These are phyloP conservation scores for Chaetomidium leptoderma DNA, from an alignment of 495 filamentous ascomycete species.

Conservation along the genomic window DNA sequence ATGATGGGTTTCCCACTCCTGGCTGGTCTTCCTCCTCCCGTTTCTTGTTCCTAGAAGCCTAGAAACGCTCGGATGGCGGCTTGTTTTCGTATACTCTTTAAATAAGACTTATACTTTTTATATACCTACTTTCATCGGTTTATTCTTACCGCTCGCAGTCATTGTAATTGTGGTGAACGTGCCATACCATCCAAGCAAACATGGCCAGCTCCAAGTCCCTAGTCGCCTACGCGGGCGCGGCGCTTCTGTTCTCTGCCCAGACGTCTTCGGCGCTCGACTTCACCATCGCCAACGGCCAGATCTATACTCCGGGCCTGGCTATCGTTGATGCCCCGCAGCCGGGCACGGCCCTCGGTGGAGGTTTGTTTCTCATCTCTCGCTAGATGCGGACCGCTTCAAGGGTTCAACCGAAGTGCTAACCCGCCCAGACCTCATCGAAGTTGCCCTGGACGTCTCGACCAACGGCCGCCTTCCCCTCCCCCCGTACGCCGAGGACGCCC, in stretches of 20 bases:
- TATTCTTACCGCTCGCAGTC: background rate
- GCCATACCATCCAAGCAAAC: background rate
- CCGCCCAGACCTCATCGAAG: slow-evolving; percentile 53
- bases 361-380: slow-evolving; percentile 35
- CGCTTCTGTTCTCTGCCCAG: slow-evolving; percentile 17
- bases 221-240: background rate
- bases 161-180: background rate
- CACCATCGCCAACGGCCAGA: slow-evolving; percentile 54
- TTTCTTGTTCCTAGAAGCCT: slow-evolving; percentile 7
- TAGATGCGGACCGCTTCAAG: no score
- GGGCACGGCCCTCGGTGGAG: slow-evolving; percentile 61
- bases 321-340: slow-evolving; percentile 63
- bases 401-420: background rate
- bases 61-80: background rate
- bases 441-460: slow-evolving; percentile 62
- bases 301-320: slow-evolving; percentile 60
- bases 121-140: background rate
- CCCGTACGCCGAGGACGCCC: slow-evolving; percentile 46
- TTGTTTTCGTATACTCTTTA: slow-evolving; percentile 4
- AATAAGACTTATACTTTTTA: background rate
- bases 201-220: slow-evolving; percentile 3
- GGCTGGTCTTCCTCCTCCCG: background rate
- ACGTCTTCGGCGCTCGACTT: slow-evolving; percentile 37
- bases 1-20: background rate
- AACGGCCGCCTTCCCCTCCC: slow-evolving; percentile 58